Conservation (phyloP, 1,284 basidiomycete genomes). For the Sphaerobolus stellatus region DNA sequence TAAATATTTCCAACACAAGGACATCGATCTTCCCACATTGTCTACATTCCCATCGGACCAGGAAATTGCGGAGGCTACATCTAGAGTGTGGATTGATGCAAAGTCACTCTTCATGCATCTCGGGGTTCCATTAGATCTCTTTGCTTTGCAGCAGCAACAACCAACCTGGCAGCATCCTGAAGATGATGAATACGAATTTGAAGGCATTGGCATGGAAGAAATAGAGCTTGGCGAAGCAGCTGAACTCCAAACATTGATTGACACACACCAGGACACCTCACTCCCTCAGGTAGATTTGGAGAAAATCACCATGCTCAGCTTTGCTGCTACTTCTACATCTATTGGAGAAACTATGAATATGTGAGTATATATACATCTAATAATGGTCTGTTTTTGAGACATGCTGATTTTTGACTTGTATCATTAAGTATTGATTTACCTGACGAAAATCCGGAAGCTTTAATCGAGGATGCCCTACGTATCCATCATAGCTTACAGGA, state of each 20-base stretch:
- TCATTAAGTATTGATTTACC: background rate
- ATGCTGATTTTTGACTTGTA: background rate
- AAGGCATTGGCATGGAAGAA: background rate
- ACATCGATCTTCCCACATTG: constrained; percentile 15
- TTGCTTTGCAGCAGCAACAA: background rate
- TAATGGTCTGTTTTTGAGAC: background rate
- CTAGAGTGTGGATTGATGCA: constrained; percentile 14
- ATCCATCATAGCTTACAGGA: background rate
- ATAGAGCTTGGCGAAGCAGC: background rate
- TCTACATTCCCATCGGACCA: constrained; percentile 14
- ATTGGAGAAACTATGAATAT: constrained; percentile 3
- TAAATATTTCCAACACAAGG: constrained; percentile 19
- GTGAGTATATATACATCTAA: too few relatives aligned
- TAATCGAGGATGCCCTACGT: background rate
- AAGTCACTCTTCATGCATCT: constrained; percentile 11
- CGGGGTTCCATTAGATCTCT: constrained; percentile 1
- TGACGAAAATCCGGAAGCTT: background rate
- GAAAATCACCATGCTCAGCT: background rate
- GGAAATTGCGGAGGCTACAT: constrained; percentile 4
- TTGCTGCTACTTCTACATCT: background rate
- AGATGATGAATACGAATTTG: background rate
- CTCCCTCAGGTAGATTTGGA: background rate
- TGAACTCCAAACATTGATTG: constrained; percentile 9
- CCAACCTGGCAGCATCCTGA: constrained; percentile 1
- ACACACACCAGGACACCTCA: background rate